Evolutionary conservation across 2,329 filamentous ascomycete genomes (phyloP), one percentile per base, ranked within the genome.

Genomic region (Aspergillus terreus): DNA sequence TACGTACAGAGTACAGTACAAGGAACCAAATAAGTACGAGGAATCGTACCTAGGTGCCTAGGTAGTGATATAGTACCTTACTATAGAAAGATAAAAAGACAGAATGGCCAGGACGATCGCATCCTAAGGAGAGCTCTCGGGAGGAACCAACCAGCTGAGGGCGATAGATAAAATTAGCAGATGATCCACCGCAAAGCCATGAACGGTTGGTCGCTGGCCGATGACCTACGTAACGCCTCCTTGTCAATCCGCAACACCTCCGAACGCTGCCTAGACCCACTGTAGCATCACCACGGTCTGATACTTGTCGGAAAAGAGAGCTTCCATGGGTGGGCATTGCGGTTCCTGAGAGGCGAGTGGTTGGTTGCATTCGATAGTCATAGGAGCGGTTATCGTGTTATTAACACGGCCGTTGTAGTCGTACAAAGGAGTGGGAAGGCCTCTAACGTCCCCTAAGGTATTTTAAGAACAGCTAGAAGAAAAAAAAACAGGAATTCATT

Each of bases 211-310:
- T 44, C 52, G 49, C 46, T 53, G 43, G 45, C 40, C 40, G 47
- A 48, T 27, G 32, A 50, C 44, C 50, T 54, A 58, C 52, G 56
- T 57, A 58, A 57, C 52, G 43, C 54, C 21, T 41, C 50, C 50
- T 58, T 57, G 54, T 57, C 54, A 51, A 58, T 51, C 47, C 56
- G 49, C 56, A 52, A 57, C 49, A 52, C 42, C 51, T 46, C 49
- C 42, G 45, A 30, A 47, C 47, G 46, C 47, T 56, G 46, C 47
- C 35, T 48, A 1, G 48, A 47, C 49, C 46, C 47, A 54, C 46
- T 41, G 19, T 23, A 23, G 23, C 11, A 35, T 47, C 35, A 27
- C 30, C 40, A 48, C 27, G 2, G 27, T 30, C 27, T 30, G 7
- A 30, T 30, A 7, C 7, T 42, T 15, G 38, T 48, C 36, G 25